A percentile compares a stretch with the other conserved stretches of the same genome.
Conservation (phyloP, 345 rosid genomes). For the Brassica incana region DNA sequence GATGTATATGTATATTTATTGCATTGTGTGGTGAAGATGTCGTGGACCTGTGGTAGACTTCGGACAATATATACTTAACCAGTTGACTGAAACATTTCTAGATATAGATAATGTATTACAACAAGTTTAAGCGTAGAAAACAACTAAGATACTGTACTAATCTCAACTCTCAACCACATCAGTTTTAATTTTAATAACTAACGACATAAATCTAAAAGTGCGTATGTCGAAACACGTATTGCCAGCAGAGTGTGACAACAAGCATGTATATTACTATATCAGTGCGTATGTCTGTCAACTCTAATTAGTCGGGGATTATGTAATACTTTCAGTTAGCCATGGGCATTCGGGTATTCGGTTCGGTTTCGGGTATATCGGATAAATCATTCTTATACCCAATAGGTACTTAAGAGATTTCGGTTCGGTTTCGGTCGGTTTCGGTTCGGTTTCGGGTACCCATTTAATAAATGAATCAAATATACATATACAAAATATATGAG, state of each 20-base stretch:
- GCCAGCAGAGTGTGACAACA: slow-evolving; percentile 1
- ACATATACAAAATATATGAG: no score
- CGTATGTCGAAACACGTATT: not conserved
- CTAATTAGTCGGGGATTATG: not conserved
- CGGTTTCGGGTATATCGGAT: no score
- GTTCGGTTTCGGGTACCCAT: no score
- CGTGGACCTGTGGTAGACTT: slow-evolving; percentile 15
- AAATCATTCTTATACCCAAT: no score
- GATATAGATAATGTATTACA: not conserved
- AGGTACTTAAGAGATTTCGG: no score
- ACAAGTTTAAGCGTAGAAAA: not conserved
- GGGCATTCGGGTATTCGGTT: no score
- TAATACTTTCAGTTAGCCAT: not conserved
- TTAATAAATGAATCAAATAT: no score
- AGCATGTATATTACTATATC: not conserved
- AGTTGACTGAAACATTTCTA: not conserved
- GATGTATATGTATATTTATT: not conserved
- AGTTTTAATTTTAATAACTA: not conserved
- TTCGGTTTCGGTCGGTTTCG: no score
- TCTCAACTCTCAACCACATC: not conserved
- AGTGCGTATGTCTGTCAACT: not conserved
- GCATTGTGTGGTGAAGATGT: slow-evolving; percentile 17
- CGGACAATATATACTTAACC: not conserved
- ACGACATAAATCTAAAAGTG: not conserved
- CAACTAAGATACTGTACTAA: not conserved